A percentile compares a stretch with the other conserved stretches of the same genome.
Conservation (phyloP, 2,329 filamentous ascomycete genomes). For the Phyllosticta ampelicida region DNA sequence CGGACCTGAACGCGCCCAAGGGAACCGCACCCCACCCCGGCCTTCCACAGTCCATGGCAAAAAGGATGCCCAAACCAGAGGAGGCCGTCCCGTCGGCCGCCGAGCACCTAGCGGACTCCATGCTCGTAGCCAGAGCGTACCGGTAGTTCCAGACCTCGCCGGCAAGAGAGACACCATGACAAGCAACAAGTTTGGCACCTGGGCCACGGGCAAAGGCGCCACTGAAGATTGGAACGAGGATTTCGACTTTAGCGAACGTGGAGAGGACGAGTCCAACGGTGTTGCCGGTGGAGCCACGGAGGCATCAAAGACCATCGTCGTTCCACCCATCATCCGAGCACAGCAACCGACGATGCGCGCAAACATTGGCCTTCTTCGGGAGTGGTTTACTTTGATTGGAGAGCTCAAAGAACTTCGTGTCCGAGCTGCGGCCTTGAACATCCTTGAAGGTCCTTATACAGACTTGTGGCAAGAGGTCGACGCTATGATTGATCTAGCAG, state of each 20-base stretch:
- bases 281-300: background rate
- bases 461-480: slow-evolving; percentile 70
- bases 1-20: slow-evolving; percentile 49
- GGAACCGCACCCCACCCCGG: slow-evolving; percentile 48
- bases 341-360: slow-evolving; percentile 73
- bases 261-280: slow-evolving; percentile 24
- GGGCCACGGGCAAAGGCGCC: slow-evolving; percentile 66
- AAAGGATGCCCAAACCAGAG: slow-evolving; percentile 58
- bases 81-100: slow-evolving; percentile 56
- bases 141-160: slow-evolving; percentile 51
- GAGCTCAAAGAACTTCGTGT: slow-evolving; percentile 68
- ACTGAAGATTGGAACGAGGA: slow-evolving; percentile 88
- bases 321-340: slow-evolving; percentile 69
- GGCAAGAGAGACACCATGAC: slow-evolving; percentile 44
- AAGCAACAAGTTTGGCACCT: slow-evolving; percentile 67
- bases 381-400: slow-evolving; percentile 71
- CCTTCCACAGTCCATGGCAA: slow-evolving; percentile 69
- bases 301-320: slow-evolving; percentile 45
- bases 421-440: slow-evolving; percentile 56
- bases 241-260: slow-evolving; percentile 56
- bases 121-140: slow-evolving; percentile 71
- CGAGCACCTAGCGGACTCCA: slow-evolving; percentile 60
- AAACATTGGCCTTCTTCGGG: slow-evolving; percentile 72
- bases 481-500: slow-evolving; percentile 76
- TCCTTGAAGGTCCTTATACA: slow-evolving; percentile 50